These are phyloP conservation scores for Porpolomopsis calyptriformis DNA, from an alignment of 768 basidiomycete species.

Conservation along the genomic window DNA sequence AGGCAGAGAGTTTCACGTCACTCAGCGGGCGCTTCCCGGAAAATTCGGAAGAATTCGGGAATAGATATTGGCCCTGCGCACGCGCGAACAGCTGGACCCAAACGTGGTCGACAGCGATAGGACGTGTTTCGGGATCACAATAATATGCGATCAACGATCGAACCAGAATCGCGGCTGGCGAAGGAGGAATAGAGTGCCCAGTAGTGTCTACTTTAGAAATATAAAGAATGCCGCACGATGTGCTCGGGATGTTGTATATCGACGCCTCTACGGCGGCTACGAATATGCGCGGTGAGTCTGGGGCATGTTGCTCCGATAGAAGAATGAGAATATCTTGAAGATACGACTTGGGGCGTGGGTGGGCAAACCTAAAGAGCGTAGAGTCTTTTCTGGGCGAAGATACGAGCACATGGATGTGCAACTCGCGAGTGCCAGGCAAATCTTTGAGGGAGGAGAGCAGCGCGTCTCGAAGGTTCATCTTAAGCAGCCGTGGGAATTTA, in stretches of 20 bases:
- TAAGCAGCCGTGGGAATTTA: conserved; percentile 15
- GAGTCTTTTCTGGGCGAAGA: conserved; percentile 58
- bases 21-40: conserved; percentile 60
- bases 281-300: conserved; percentile 45
- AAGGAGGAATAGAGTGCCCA: conserved; percentile 54
- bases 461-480: conserved; percentile 43
- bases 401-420: conserved; percentile 67
- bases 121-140: conserved; percentile 50
- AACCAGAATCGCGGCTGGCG: conserved; percentile 64
- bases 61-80: conserved; percentile 85
- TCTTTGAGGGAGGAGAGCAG: conserved; percentile 45
- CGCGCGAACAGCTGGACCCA: conserved; percentile 88
- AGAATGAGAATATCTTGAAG: conserved; percentile 72
- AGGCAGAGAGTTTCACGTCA: conserved; percentile 73
- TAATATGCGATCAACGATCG: conserved; percentile 56
- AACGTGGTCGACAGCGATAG: conserved; percentile 43
- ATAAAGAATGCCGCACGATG: conserved; percentile 67
- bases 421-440: conserved; percentile 57
- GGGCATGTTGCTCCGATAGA: conserved; percentile 49
- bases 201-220: conserved; percentile 93
- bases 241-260: conserved; percentile 63
- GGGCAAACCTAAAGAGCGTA: conserved; percentile 66
- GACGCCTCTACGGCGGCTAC: conserved; percentile 72
- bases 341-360: conserved; percentile 51
- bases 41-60: conserved; percentile 74